Base-by-base conservation (phyloP, 305 asterid species). In the Fraxinus latifolia region DNA sequence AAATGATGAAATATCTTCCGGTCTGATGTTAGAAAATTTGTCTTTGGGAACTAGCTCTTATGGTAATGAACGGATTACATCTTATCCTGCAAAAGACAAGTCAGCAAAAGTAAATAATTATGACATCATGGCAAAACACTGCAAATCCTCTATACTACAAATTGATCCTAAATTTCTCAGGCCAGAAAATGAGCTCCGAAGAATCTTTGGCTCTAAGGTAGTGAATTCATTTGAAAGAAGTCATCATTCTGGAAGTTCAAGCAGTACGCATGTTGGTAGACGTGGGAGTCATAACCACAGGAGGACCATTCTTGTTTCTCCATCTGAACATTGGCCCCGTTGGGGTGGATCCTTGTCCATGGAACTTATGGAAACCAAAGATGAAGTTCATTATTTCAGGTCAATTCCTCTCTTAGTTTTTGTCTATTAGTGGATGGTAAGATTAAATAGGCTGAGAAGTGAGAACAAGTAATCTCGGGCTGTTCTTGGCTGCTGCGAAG, bases 281-380 rank as follows among this genome's bases (percentile, higher is more conserved):
- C 93, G 95, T 77, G 99, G 93, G 79, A 87, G 72, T 83, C 93
- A 92, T 86, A 89, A 31, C 81, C 95, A 87, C 82, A 92, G 93
- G 87, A 91, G 80, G 91, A 92, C 95, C 79, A 87, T 93, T 68
- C 91, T 95, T 86, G 92, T 95, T 87, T 88, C 94, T 78, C 95
- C 97, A 62, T 89, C 97, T 36, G 97, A 95, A 78, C 95, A 93
- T 81, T 95, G 99, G 99, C 95, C 96, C 23, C 95, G 96, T 53
- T 95, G 97, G 97, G 99, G 93, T 89, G 99, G 99, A 42, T 93
- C 97, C 84, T 84, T 95, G 75, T 83, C 96, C 74, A 94, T 95
- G 98, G 97, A 95, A 84, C 93, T 91, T 83, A 82, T 94, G 84
- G 95, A 90, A 81, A 89, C 94, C 67, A 89, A 77, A 77, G 91